phyloP scores from a whole-genome alignment of 1,139 yeast genomes.

The Wickerhamiella pararugosa region DNA sequence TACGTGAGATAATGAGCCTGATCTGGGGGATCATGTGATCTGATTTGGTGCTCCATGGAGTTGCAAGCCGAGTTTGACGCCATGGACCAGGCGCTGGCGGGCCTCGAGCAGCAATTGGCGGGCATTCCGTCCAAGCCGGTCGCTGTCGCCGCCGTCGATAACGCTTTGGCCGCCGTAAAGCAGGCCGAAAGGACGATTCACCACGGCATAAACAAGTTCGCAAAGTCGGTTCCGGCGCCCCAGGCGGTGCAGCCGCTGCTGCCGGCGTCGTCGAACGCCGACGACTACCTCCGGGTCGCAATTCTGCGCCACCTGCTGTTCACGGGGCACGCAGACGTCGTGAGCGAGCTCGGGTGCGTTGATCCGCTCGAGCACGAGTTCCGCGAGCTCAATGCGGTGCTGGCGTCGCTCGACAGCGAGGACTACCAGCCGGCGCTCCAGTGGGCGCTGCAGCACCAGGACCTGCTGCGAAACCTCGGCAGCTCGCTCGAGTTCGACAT shows the following conservation, averaged over 20 bases:
- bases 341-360: conserved; percentile 24
- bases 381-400: conserved; percentile 25
- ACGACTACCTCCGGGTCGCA: conserved; percentile 25
- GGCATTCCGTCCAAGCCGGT: neutral
- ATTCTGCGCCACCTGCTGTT: conserved; percentile 32
- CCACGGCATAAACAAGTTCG: conserved; percentile 21
- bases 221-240: conserved; percentile 22
- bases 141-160: neutral
- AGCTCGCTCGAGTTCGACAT: conserved; percentile 44
- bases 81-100: neutral
- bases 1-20: too few species aligned
- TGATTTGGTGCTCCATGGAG: neutral
- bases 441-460: conserved; percentile 28
- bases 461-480: conserved; percentile 20
- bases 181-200: conserved; percentile 21
- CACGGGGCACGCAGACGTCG: conserved; percentile 30
- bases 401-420: conserved; percentile 19
- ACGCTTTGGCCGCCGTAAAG: neutral
- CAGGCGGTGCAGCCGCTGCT: conserved; percentile 22
- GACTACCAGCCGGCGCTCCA: conserved; percentile 29
- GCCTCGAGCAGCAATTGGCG: too few species aligned
- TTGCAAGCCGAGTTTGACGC: neutral
- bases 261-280: conserved; percentile 11
- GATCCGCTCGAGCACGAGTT: conserved; percentile 25
- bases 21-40: neutral